Conservation (phyloP, 305 asterid genomes). For the Solanum hybrid region DNA sequence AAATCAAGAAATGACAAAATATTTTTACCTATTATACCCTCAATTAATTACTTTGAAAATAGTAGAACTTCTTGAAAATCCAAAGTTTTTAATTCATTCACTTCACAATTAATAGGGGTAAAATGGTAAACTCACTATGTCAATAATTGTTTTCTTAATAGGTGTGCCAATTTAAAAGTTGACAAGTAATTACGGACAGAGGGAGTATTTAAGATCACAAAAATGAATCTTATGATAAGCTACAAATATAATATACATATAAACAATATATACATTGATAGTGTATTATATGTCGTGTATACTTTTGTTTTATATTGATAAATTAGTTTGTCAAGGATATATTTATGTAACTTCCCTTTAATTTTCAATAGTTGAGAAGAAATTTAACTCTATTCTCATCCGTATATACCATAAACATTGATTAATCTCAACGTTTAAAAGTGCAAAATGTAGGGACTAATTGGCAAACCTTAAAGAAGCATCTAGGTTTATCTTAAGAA, state of each 20-base stretch:
- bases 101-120: no score
- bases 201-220: no score
- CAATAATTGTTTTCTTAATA: no score
- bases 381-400: background rate
- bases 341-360: background rate
- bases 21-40: no score
- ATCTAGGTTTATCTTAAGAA: background rate
- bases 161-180: no score
- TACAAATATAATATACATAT: background rate
- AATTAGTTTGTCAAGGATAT: background rate
- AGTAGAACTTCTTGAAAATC: no score
- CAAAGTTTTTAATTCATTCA: no score
- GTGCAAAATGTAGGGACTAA: background rate
- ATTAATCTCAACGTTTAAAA: background rate
- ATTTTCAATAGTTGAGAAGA: background rate
- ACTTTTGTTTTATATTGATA: background rate
- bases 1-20: no score
- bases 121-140: no score
- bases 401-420: background rate
- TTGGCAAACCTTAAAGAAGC: background rate
- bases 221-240: background rate
- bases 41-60: no score
- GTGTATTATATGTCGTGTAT: background rate
- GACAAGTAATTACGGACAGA: no score
- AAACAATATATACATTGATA: background rate